Evolutionary conservation across 148 eudicot genomes (phyloP).

Genomic region (Salicornia ramosissima): DNA sequence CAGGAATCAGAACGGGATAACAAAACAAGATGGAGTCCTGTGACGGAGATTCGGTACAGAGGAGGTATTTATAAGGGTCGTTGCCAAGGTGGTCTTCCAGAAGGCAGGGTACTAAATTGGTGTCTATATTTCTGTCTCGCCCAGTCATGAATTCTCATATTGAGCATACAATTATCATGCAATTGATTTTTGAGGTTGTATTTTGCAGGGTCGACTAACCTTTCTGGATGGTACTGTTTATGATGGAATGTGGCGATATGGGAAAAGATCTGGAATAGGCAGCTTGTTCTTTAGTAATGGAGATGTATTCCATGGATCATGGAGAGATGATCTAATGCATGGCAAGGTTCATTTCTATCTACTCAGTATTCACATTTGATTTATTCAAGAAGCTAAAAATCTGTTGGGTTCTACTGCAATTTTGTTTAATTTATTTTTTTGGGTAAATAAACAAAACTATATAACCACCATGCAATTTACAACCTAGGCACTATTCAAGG

Average conservation of each 20-base stretch:
- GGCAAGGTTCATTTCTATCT: constrained; percentile 64
- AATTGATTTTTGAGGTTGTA: constrained; percentile 3
- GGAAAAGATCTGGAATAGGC: constrained; percentile 88
- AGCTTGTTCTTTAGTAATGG: constrained; percentile 82
- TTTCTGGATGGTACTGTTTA: constrained; percentile 75
- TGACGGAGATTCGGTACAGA: constrained; percentile 71
- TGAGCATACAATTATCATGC: not conserved
- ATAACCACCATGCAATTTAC: no score
- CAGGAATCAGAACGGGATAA: constrained; percentile 89
- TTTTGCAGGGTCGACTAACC: constrained; percentile 58
- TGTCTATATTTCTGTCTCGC: not conserved
- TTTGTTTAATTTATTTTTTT: no score
- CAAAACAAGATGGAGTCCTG: constrained; percentile 64
- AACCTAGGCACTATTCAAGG: no score
- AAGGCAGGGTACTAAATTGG: constrained; percentile 69
- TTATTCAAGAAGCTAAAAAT: not conserved
- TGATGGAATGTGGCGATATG: constrained; percentile 93
- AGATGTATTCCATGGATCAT: constrained; percentile 86
- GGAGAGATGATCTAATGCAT: constrained; percentile 98
- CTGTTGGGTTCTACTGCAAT: not conserved
- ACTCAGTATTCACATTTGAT: not conserved
- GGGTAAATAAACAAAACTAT: no score
- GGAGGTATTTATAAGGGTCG: constrained; percentile 85
- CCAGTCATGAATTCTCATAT: constrained; percentile 9
- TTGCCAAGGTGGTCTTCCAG: constrained; percentile 92